Evolutionary conservation across 208 protist genomes (phyloP).

Genomic region (Porcisia hertigi): DNA sequence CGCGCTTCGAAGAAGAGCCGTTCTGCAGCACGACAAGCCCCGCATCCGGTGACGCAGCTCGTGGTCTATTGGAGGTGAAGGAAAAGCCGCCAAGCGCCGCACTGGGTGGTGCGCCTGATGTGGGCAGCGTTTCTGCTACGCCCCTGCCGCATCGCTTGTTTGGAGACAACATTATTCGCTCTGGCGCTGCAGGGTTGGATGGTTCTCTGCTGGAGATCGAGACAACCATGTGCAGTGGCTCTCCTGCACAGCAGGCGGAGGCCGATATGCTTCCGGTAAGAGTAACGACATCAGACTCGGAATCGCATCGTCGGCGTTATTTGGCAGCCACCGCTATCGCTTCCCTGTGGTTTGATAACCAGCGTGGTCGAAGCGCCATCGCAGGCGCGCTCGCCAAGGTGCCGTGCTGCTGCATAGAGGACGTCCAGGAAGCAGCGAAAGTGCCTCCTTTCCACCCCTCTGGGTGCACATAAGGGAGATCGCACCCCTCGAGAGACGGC

Average conservation of each 20-base stretch:
- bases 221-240: background rate
- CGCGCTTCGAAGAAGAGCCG: background rate
- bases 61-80: background rate
- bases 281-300: constrained; percentile 15
- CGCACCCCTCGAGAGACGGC: background rate
- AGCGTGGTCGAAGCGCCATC: constrained; percentile 27
- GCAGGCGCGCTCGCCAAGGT: background rate
- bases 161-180: constrained; percentile 14
- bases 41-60: background rate
- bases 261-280: background rate
- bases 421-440: constrained; percentile 8
- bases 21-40: background rate
- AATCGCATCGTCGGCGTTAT: constrained; percentile 19
- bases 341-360: constrained; percentile 31
- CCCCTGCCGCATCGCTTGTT: constrained; percentile 4
- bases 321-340: constrained; percentile 24
- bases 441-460: background rate
- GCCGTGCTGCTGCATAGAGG: constrained; percentile 14
- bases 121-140: background rate
- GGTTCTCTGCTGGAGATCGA: constrained; percentile 14
- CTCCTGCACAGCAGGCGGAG: background rate
- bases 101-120: background rate
- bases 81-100: background rate
- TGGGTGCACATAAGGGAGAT: background rate
- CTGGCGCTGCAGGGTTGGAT: background rate